Conservation (phyloP, 2,329 filamentous ascomycete genomes). For the Cryphonectria carpinicola region DNA sequence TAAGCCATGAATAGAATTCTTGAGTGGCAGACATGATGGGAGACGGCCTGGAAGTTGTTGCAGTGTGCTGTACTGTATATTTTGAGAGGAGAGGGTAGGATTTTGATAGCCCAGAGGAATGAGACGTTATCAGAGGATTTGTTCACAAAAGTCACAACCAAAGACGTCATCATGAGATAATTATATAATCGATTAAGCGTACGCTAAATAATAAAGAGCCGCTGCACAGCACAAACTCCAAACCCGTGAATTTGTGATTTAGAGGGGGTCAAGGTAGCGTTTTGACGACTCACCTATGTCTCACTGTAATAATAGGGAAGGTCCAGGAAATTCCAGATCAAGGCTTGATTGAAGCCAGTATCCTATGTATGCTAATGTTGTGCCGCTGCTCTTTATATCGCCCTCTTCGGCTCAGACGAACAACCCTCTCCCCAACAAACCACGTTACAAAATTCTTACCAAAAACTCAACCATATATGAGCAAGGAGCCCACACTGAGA, state of each 20-base stretch:
- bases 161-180: background rate
- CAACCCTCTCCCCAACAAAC: background rate
- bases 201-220: background rate
- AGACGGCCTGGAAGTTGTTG: fast-evolving
- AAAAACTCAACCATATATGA: background rate
- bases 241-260: too few species aligned
- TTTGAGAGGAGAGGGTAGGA: background rate
- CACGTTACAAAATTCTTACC: background rate
- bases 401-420: background rate
- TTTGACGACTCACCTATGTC: background rate
- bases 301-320: background rate
- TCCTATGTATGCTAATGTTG: too few species aligned
- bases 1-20: conserved; percentile 18
- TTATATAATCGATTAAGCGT: background rate
- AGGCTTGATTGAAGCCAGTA: too few species aligned
- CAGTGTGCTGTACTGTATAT: background rate
- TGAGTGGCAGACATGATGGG: conserved; percentile 1
- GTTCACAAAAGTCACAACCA: background rate
- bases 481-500: too few species aligned
- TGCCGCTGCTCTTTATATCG: background rate
- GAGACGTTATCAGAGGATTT: background rate
- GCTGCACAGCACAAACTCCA: too few species aligned
- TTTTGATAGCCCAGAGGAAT: fast-evolving
- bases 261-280: too few species aligned
- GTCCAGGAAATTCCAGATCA: too few species aligned